Evolutionary conservation across 306 rosid species (phyloP), one percentile per base, ranked within the genome.

Genomic region (Prunus campanulata): DNA sequence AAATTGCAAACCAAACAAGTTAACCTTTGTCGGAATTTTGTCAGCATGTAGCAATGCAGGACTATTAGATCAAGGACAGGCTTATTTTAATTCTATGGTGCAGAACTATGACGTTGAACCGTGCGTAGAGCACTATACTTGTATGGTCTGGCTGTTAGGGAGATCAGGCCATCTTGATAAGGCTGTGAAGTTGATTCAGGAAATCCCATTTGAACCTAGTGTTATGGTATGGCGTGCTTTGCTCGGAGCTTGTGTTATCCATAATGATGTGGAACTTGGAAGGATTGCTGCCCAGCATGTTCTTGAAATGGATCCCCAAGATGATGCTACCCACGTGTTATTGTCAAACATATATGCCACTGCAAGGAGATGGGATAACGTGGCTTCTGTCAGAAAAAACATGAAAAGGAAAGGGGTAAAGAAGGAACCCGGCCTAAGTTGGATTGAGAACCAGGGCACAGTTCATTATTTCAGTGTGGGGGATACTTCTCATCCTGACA

Each of bases 341-440:
- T 81, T 91, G 71, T 93, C 98, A 55, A 93, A 93, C 81, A 84
- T 88, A 84, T 85, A 88, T 83, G 97, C 98, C 57, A 84, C 77
- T 77, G 80, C 87, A 8, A 82, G 66, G 78, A 79, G 85, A 60
- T 91, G 98, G 96, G 86, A 86, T 65, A 87, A 84, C 67, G 95
- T 93, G 55, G 90, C 85, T 60, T 83, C 56, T 35, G 83, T 90
- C 74, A 81, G 97, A 72, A 93, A 87, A 83, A 74, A 79, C 83
- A 91, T 93, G 98, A 91, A 89, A 80, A 90, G 83, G 76, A 91
- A 83, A 60, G 88, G 87, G 42, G 84, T 93, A 52, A 91, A 87
- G 87, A 91, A 93, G 85, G 98, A 91, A 71, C 98, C 96, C 0
- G 96, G 98, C 39, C 83, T 78, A 29, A 93, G 97, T 82, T 91